A percentile compares a stretch with the other conserved stretches of the same genome.
Evolutionary conservation across 306 rosid species (phyloP).

Genomic region (Quercus berberidifolia): DNA sequence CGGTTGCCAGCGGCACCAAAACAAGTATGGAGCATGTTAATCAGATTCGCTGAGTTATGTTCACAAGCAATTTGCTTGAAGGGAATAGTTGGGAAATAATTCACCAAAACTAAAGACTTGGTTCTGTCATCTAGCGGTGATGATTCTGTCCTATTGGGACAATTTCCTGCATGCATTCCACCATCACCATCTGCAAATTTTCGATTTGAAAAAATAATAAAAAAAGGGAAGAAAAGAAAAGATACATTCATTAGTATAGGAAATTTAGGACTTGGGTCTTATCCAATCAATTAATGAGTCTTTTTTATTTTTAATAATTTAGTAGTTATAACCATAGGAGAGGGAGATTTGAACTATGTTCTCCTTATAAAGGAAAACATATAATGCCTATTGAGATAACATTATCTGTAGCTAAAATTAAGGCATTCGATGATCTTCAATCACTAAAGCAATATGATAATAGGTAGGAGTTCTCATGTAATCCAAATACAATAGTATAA

Average conservation of each 20-base stretch:
- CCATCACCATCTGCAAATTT: constrained; percentile 70
- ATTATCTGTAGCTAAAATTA: no score
- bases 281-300: no score
- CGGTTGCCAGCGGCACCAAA: constrained; percentile 62
- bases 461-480: no score
- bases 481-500: no score
- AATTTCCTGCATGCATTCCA: constrained; percentile 66
- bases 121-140: constrained; percentile 56
- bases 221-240: neutral
- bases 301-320: no score
- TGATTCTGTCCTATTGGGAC: constrained; percentile 77
- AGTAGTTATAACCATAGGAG: no score
- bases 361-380: no score
- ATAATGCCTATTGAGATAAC: no score
- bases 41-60: constrained; percentile 50
- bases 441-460: no score
- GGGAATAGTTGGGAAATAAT: constrained; percentile 55
- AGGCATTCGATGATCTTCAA: no score
- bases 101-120: constrained; percentile 73
- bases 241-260: neutral
- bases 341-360: no score
- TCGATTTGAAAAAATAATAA: neutral
- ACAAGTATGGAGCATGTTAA: constrained; percentile 63
- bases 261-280: no score
- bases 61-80: constrained; percentile 43